A percentile compares a stretch with the other conserved stretches of the same genome.
Conservation (phyloP, 257 asterid species). For the Craterostigma plantagineum region DNA sequence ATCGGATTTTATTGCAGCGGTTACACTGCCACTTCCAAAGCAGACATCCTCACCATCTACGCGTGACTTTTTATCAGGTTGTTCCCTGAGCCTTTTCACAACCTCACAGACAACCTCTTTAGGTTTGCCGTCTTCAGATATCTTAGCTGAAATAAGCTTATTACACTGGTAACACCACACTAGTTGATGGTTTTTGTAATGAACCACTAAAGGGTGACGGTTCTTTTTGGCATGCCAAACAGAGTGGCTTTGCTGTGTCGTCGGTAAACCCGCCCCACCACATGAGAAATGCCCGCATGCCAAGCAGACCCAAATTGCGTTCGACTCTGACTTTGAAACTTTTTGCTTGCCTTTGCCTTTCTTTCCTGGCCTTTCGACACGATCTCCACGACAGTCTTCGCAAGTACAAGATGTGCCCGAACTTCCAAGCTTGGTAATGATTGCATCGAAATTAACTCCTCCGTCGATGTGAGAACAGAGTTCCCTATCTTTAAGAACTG, state of each 20-base stretch:
- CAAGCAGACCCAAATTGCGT: constrained; percentile 75
- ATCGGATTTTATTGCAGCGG: constrained; percentile 25
- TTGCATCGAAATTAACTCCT: constrained; percentile 43
- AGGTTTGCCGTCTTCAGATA: constrained; percentile 28
- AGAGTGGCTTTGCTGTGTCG: constrained; percentile 67
- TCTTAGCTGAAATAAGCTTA: constrained; percentile 29
- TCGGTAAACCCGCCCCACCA: constrained; percentile 79
- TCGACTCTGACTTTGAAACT: constrained; percentile 25
- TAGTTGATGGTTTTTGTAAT: constrained; percentile 49
- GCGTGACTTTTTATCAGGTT: constrained; percentile 21
- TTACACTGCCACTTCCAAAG: constrained; percentile 50
- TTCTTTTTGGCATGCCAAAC: constrained; percentile 52
- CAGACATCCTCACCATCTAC: constrained; percentile 61
- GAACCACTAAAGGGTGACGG: constrained; percentile 52
- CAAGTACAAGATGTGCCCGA: constrained; percentile 25
- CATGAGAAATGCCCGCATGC: constrained; percentile 72
- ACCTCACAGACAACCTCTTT: constrained; percentile 39
- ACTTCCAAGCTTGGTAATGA: constrained; percentile 31
- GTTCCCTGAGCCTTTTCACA: constrained; percentile 35
- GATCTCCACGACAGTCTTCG: constrained; percentile 60
- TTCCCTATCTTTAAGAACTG: constrained; percentile 26
- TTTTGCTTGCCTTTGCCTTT: constrained; percentile 46
- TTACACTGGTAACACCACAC: constrained; percentile 59
- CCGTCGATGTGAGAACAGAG: constrained; percentile 43
- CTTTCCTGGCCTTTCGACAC: constrained; percentile 27